Evolutionary conservation across 176 grass and related monocot species (phyloP), one percentile per base, ranked within the genome.

Genomic region (Otatea glauca): DNA sequence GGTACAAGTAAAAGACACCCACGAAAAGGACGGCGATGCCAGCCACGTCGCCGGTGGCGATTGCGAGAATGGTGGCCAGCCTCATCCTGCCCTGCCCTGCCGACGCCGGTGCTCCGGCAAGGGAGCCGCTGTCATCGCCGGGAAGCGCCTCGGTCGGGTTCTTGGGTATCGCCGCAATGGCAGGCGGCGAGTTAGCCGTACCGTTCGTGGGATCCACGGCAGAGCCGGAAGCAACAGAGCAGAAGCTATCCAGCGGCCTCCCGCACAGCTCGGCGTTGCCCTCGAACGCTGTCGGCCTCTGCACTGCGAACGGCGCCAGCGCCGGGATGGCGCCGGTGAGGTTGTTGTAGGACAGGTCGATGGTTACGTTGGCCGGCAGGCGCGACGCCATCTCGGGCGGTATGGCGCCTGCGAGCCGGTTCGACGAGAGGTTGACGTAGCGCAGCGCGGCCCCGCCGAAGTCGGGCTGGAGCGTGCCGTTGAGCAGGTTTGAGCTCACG

Each of bases 311-410:
- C 27, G 88, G 86, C 3, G 77, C 53, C 0, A 53, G 54, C 29
- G 78, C 41, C 2, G 96, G 96, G 27, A 99, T 91, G 54, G 74
- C 63, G 42, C 96, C 96, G n/a, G 87, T 92, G 84, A 99, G 88
- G 39, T 94, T 92, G 73, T 99, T 99, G 88, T 84, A 91, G 48
- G 91, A 88, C 2, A 99, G 83, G 67, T 99, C 96, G 35, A 99
- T 68, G 70, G 75, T 91, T 70, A 94, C 86, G 17, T 92, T 96
- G 79, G 66, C 59, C 44, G 84, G 91, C 77, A 99, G 84, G 37
- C 20, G 60, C 29, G 84, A 77, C 61, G 87, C 96, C 78, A 94
- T 64, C 61, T 89, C 93, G 4, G 68, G 39, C 13, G 96, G 93
- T 65, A 99, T 92, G 68, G 13, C 76, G 9, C 91, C 96, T 21